Evolutionary conservation across 2,329 filamentous ascomycete genomes (phyloP).

Genomic region (Blumeria graminis): DNA sequence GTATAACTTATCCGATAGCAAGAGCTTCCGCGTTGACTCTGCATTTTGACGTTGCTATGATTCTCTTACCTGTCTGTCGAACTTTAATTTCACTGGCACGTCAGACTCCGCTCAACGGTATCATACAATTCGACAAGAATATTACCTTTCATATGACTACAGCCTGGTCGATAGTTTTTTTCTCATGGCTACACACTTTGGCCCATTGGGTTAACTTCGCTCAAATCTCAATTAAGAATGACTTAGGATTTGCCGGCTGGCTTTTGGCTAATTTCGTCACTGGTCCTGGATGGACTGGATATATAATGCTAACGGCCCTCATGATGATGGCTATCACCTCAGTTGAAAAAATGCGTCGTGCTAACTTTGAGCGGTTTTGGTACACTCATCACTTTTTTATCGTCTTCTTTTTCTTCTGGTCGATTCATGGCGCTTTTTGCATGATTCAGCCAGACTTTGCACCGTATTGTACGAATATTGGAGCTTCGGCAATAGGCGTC

Average conservation of each 20-base stretch:
- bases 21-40: conserved; percentile 52
- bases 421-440: conserved; percentile 71
- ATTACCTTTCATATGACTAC: conserved; percentile 71
- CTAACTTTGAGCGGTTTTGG: conserved; percentile 79
- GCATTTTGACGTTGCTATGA: conserved; percentile 58
- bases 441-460: conserved; percentile 73
- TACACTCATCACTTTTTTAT: conserved; percentile 76
- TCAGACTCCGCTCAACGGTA: conserved; percentile 62
- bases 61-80: conserved; percentile 62
- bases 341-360: conserved; percentile 50
- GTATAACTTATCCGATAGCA: conserved; percentile 53
- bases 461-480: conserved; percentile 50
- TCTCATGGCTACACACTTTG: conserved; percentile 66
- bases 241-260: conserved; percentile 56
- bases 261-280: conserved; percentile 54
- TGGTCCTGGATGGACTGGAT: conserved; percentile 67
- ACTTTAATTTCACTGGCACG: conserved; percentile 62
- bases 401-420: conserved; percentile 76
- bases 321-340: conserved; percentile 61
- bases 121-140: conserved; percentile 76
- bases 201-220: conserved; percentile 77
- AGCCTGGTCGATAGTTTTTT: conserved; percentile 74
- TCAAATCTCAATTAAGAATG: conserved; percentile 48
- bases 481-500: conserved; percentile 41
- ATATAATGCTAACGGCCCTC: conserved; percentile 56